Evolutionary conservation across 305 asterid species (phyloP).

Genomic region (Ilex paraguariensis): DNA sequence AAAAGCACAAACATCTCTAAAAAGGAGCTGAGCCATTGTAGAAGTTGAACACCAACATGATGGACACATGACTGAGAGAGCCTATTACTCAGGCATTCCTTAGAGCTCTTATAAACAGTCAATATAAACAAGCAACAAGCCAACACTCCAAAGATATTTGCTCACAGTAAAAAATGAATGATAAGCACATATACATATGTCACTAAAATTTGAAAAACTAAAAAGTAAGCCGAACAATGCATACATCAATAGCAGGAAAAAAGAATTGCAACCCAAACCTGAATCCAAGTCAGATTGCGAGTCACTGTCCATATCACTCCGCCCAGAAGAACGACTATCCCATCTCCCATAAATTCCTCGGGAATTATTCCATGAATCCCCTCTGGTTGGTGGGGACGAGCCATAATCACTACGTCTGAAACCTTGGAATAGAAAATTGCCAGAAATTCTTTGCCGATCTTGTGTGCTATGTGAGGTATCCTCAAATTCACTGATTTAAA

Average conservation of each 20-base stretch:
- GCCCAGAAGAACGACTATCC: conserved; percentile 65
- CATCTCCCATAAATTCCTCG: conserved; percentile 68
- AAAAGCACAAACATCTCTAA: no score
- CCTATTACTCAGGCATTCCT: no score
- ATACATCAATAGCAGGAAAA: background rate
- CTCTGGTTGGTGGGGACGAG: conserved; percentile 80
- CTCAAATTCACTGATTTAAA: conserved; percentile 60
- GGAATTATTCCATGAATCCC: conserved; percentile 43
- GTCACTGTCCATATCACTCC: conserved; percentile 71
- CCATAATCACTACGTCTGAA: conserved; percentile 57
- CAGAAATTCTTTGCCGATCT: conserved; percentile 59
- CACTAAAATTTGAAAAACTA: background rate
- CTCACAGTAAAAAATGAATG: no score
- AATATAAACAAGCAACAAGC: no score
- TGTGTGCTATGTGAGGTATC: conserved; percentile 43
- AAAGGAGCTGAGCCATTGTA: no score
- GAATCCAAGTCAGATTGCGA: conserved; percentile 79
- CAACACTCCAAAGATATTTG: no score
- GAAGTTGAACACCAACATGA: no score
- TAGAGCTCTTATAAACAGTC: no score
- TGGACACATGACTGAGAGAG: no score
- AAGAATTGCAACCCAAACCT: conserved; percentile 40
- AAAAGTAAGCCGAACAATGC: background rate
- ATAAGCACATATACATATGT: background rate
- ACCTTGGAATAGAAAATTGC: conserved; percentile 44